Conservation (phyloP, 345 rosid species). For the Viola odorata region DNA sequence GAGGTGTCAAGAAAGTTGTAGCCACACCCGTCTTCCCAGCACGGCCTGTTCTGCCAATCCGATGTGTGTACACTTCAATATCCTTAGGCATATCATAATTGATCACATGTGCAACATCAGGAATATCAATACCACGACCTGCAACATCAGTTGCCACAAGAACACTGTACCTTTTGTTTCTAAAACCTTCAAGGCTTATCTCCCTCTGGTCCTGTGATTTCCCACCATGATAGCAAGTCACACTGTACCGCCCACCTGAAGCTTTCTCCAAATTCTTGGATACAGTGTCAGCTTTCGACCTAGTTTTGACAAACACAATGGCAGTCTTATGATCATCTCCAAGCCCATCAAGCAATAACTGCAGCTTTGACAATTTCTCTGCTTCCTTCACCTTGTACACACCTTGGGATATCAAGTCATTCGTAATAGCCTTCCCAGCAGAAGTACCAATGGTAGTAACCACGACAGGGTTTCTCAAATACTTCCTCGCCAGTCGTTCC, state of each 20-base stretch:
- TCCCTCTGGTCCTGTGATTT: neutral
- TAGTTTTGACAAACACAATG: neutral
- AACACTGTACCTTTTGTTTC: neutral
- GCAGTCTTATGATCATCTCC: no score
- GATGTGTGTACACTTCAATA: slow-evolving; percentile 38
- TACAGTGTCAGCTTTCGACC: neutral
- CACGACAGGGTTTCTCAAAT: neutral
- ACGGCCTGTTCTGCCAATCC: slow-evolving; percentile 42
- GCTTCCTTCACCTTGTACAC: no score
- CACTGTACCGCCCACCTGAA: neutral
- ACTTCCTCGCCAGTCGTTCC: neutral
- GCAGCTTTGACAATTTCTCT: no score
- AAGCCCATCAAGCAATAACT: no score
- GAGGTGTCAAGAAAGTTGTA: slow-evolving; percentile 35
- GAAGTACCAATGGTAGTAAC: neutral
- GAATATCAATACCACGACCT: slow-evolving; percentile 41
- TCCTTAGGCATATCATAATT: slow-evolving; percentile 46
- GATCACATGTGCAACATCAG: slow-evolving; percentile 39
- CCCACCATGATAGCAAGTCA: neutral
- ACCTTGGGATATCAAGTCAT: neutral
- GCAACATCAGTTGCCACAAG: slow-evolving; percentile 47
- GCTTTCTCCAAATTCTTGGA: neutral
- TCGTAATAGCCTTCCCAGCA: neutral
- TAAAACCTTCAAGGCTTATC: neutral
- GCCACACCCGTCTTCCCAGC: slow-evolving; percentile 41